phyloP scores from a whole-genome alignment of 768 basidiomycete species.

The Lactarius vividus region DNA sequence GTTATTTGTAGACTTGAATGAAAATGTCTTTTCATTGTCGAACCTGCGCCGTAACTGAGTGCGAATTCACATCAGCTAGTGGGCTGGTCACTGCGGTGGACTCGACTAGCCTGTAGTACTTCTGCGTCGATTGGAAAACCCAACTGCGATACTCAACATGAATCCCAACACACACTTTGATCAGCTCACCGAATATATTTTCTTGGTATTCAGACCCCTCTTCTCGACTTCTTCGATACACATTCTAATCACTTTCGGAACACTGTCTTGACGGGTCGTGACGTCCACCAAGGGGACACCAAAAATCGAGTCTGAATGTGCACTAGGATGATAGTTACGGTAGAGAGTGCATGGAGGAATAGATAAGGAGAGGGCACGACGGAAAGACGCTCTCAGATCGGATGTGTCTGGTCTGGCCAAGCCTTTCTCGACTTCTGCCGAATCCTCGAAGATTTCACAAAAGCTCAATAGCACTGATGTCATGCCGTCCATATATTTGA shows the following conservation, averaged over 20 bases:
- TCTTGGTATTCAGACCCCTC: background rate
- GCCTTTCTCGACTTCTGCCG: background rate
- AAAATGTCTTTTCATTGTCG: background rate
- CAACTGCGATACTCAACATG: background rate
- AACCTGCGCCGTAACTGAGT: background rate
- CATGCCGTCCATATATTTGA: background rate
- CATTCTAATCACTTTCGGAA: background rate
- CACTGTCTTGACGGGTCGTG: background rate
- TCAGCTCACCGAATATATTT: background rate
- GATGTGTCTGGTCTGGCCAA: background rate
- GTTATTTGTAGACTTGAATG: background rate
- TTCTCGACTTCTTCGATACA: background rate
- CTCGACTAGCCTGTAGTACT: background rate
- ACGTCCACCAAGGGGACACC: background rate
- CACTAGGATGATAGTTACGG: background rate
- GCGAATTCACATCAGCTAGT: background rate
- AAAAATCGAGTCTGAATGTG: background rate
- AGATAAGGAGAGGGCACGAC: background rate
- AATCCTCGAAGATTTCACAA: background rate
- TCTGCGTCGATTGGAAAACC: background rate
- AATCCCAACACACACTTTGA: background rate
- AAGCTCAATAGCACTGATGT: background rate
- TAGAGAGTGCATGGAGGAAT: background rate
- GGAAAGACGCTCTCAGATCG: background rate
- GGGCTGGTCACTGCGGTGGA: background rate